A percentile compares a stretch with the other conserved stretches of the same genome.
These are phyloP conservation scores for Sinapis alba DNA, from an alignment of 441 rosid genomes.

Conservation along the genomic window DNA sequence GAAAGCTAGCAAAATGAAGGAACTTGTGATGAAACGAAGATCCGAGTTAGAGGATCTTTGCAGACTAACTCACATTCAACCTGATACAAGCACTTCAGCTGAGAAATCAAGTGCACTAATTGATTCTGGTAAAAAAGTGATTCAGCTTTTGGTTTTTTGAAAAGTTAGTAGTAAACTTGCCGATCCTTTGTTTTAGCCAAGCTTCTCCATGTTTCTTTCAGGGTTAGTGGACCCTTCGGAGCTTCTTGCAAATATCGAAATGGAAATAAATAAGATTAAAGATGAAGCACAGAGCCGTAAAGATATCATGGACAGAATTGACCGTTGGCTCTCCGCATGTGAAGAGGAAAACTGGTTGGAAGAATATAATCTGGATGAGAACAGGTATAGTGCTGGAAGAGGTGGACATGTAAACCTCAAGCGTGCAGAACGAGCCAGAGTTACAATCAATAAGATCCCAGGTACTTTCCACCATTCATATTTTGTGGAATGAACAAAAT, in stretches of 20 bases:
- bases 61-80: conserved; percentile 60
- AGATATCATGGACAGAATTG: conserved; percentile 79
- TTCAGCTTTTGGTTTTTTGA: neutral
- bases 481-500: neutral
- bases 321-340: conserved; percentile 76
- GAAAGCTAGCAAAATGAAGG: conserved; percentile 77
- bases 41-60: conserved; percentile 67
- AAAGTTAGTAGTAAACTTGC: neutral
- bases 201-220: conserved; percentile 29
- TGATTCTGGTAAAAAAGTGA: conserved; percentile 57
- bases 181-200: neutral
- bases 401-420: conserved; percentile 82
- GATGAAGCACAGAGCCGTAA: conserved; percentile 69
- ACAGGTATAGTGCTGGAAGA: conserved; percentile 70
- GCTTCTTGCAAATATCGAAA: conserved; percentile 68
- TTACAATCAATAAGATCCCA: conserved; percentile 68
- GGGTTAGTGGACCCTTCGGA: conserved; percentile 81
- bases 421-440: conserved; percentile 76
- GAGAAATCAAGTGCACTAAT: conserved; percentile 78
- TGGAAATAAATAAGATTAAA: conserved; percentile 58
- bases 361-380: conserved; percentile 68
- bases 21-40: conserved; percentile 75
- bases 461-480: conserved; percentile 39
- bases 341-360: conserved; percentile 85
- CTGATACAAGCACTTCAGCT: conserved; percentile 66